Percentiles rank a stretch among this genome's conserved stretches.
Conservation (phyloP, 768 basidiomycete species). For the Naganishia randhawae region DNA sequence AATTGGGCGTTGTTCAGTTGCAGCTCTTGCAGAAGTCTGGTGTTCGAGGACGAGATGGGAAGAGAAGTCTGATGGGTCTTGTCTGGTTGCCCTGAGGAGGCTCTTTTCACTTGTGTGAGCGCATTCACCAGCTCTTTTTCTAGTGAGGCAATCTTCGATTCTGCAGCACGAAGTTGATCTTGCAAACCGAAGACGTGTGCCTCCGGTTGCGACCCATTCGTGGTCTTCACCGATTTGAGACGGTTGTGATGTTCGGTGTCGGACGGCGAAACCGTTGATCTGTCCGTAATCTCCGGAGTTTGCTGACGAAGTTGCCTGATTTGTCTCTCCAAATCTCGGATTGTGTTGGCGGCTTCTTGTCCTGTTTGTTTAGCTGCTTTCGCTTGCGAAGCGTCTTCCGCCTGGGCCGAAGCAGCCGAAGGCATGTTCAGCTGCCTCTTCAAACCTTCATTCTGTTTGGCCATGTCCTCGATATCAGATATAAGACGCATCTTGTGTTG, state of each 20-base stretch:
- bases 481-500: constrained; percentile 70
- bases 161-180: constrained; percentile 17
- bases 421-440: constrained; percentile 37
- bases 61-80: background rate
- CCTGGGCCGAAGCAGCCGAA: background rate
- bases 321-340: background rate
- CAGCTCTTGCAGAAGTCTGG: constrained; percentile 27
- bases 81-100: background rate
- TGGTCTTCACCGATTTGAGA: constrained; percentile 46
- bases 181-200: background rate
- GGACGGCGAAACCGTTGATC: background rate
- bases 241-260: background rate
- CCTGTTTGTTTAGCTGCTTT: background rate
- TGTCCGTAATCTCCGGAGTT: background rate
- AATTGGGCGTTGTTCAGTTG: constrained; percentile 29
- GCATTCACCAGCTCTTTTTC: constrained; percentile 54
- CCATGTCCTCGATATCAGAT: constrained; percentile 77
- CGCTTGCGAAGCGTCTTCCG: background rate
- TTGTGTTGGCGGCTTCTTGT: background rate
- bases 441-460: constrained; percentile 63
- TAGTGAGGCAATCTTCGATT: constrained; percentile 42
- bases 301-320: background rate
- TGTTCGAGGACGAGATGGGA: constrained; percentile 16
- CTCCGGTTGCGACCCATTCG: constrained; percentile 52
- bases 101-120: background rate